Evolutionary conservation across 345 rosid genomes (phyloP).

Genomic region (Lumnitzera littorea): DNA sequence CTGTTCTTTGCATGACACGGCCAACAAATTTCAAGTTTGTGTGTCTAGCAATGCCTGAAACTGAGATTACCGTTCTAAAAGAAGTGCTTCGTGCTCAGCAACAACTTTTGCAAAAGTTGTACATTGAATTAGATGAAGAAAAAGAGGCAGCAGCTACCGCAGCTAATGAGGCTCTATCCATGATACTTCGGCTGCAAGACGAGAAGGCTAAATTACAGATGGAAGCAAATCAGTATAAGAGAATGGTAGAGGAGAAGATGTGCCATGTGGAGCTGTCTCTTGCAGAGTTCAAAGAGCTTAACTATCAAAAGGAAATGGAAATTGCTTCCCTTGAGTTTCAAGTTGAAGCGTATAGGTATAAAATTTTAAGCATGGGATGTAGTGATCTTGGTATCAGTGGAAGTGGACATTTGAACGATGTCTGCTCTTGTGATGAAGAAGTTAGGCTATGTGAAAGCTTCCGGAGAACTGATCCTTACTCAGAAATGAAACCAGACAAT

Average conservation of each 20-base stretch:
- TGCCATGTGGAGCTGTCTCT: neutral
- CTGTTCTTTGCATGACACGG: no score
- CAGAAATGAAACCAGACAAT: no score
- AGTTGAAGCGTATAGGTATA: neutral
- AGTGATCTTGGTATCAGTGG: slow-evolving; percentile 2
- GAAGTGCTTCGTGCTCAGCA: neutral
- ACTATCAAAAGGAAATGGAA: neutral
- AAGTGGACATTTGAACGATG: neutral
- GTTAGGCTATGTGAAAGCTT: no score
- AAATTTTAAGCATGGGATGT: neutral
- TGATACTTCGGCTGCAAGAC: neutral
- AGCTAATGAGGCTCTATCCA: neutral
- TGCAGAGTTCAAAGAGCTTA: neutral
- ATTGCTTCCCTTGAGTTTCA: neutral
- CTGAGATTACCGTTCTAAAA: neutral
- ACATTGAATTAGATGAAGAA: neutral
- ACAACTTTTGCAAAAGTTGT: neutral
- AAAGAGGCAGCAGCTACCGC: neutral
- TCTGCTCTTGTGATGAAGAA: no score
- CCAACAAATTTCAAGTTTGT: neutral
- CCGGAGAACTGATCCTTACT: no score
- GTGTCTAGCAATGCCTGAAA: neutral
- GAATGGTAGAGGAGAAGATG: neutral
- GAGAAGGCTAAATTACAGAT: neutral
- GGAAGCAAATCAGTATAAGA: neutral